phyloP scores from a whole-genome alignment of 1,284 basidiomycete genomes.

The Ustilago trichophora region DNA sequence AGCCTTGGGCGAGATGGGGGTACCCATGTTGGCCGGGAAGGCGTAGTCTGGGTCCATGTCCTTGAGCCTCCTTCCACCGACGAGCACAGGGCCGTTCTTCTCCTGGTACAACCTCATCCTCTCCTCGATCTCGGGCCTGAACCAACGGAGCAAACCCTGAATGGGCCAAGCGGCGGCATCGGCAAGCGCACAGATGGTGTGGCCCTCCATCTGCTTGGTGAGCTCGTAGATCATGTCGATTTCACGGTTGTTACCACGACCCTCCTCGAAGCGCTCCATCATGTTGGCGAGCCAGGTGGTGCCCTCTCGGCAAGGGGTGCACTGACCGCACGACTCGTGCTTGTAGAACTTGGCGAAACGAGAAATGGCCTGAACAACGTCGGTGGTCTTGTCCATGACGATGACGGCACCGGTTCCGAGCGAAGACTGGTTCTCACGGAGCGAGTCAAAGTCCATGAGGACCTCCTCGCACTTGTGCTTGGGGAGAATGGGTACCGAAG shows the following conservation, averaged over 20 bases:
- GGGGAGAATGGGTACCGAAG: conserved; percentile 92
- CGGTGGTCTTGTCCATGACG: conserved; percentile 97
- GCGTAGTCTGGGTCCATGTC: conserved; percentile 79
- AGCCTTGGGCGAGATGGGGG: conserved; percentile 45
- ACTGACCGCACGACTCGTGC: conserved; percentile 98
- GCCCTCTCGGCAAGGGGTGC: conserved; percentile 94
- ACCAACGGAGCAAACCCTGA: conserved; percentile 92
- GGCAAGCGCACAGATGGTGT: conserved; percentile 87
- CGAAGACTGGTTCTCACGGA: conserved; percentile 92
- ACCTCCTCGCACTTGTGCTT: conserved; percentile 69
- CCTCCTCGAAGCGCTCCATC: conserved; percentile 75
- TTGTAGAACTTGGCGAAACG: conserved; percentile 80
- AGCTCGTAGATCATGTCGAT: conserved; percentile 80
- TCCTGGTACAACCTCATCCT: conserved; percentile 83
- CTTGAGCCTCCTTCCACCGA: conserved; percentile 82
- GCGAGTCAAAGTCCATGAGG: conserved; percentile 94
- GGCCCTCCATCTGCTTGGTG: conserved; percentile 88
- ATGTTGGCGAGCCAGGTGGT: conserved; percentile 66
- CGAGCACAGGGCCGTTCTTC: conserved; percentile 83
- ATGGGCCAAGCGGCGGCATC: conserved; percentile 99
- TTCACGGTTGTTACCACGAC: conserved; percentile 87
- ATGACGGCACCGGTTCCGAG: conserved; percentile 98
- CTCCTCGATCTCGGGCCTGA: conserved; percentile 80
- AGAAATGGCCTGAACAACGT: conserved; percentile 83
- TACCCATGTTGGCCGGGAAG: conserved; percentile 79